Base-by-base conservation (phyloP, 768 basidiomycete species). In the Boletus sp. region DNA sequence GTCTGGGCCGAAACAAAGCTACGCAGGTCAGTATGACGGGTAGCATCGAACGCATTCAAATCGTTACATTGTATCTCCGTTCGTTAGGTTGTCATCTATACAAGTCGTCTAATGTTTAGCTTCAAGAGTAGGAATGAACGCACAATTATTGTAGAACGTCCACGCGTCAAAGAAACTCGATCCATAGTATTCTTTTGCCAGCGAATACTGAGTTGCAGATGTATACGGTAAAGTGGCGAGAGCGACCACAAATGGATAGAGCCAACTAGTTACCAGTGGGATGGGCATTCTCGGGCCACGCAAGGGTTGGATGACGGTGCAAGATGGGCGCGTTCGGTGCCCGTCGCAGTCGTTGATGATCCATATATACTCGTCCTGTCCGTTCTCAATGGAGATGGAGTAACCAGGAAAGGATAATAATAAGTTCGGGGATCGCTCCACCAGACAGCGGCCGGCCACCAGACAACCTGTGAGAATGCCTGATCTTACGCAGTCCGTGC, bases 71-170 rank as follows among this genome's bases (percentile, higher is more conserved):
- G 74, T 77, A 65, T 88, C 81, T 53, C 86, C 85, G 53, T 83
- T 83, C 17, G 86, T 88, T 4, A 87, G 71, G 59, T 88, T 85
- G 67, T 90, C 88, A 54, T 75, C 84, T 88, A 57, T 34, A 10
- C 43, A 34, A 25, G 9, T 1, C 32, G 41, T 58, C 29, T 21
- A 48, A 50, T 38, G 45, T 35, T 35, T 19, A 32, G 25, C 35
- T 33, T 15, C 33, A 19, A 23, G 9, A n/a, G 33, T 10, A n/a
- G 4, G 51, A 27, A 25, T 15, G 35, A 25, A 72, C 79, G 53
- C 57, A 82, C 84, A 80, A 56, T 80, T 57, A 45, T 79, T 74
- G 56, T 82, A 88, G 64, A 83, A 87, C n/a, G 73, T 70, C 86
- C 86, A 88, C 11, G 75, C 78, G 50, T 88, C 71, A 58, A 88